A percentile compares a stretch with the other conserved stretches of the same genome.
Conservation (phyloP, 2,329 filamentous ascomycete species). For the Pyricularia pennisetigena region DNA sequence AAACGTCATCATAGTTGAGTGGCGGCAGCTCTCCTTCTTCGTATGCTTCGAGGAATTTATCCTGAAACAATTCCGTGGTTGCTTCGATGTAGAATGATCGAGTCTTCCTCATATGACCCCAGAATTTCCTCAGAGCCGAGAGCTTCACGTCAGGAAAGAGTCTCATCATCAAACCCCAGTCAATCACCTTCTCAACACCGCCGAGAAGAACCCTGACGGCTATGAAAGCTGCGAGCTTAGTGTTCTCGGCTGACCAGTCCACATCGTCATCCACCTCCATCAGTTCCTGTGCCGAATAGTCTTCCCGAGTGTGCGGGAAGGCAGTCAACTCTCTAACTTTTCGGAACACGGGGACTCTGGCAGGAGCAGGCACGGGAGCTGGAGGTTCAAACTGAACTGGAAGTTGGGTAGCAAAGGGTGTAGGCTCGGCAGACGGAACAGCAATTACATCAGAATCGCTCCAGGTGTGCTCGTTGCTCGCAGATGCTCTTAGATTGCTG, state of each 20-base stretch:
- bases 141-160: conserved; percentile 45
- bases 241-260: conserved; percentile 31
- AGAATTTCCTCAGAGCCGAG: conserved; percentile 42
- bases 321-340: conserved; percentile 20
- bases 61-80: conserved; percentile 53
- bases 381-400: background rate
- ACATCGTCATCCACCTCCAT: conserved; percentile 22
- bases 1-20: conserved; percentile 53
- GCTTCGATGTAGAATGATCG: conserved; percentile 43
- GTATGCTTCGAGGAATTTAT: conserved; percentile 56
- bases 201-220: conserved; percentile 48
- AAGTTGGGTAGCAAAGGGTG: background rate
- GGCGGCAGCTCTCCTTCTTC: conserved; percentile 48
- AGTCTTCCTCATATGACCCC: conserved; percentile 40
- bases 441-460: background rate
- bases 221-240: conserved; percentile 46
- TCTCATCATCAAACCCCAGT: conserved; percentile 49
- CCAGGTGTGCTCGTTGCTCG: background rate
- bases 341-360: conserved; percentile 17
- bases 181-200: conserved; percentile 47
- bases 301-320: conserved; percentile 20
- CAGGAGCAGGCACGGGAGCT: background rate
- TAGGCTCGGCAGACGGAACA: background rate
- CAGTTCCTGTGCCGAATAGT: conserved; percentile 20
- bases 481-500: background rate